Evolutionary conservation across 2,329 filamentous ascomycete genomes (phyloP).

Genomic region (Chrysoporthe austroafricana): DNA sequence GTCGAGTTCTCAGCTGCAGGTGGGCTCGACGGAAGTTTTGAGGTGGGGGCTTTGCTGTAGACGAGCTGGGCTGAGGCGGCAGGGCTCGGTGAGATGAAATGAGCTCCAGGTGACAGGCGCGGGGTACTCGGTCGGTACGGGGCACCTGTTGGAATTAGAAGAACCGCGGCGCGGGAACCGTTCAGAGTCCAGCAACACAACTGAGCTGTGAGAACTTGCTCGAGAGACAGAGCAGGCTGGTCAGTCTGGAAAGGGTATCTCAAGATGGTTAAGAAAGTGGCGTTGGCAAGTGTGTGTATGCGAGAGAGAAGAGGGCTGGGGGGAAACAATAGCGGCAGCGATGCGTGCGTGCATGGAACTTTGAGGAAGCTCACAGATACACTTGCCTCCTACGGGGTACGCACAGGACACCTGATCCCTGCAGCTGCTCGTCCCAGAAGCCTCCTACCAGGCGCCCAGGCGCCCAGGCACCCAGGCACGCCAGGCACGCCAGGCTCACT

Average conservation of each 20-base stretch:
- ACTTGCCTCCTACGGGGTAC: neutral
- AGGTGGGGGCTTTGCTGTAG: slow-evolving; percentile 22
- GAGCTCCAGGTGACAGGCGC: slow-evolving; percentile 17
- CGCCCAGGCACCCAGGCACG: too few species aligned
- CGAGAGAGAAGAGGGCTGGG: neutral
- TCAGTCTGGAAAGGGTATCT: slow-evolving; percentile 7
- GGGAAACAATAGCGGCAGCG: neutral
- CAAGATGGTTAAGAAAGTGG: neutral
- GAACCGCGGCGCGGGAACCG: neutral
- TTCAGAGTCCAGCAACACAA: neutral
- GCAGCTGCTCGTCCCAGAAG: neutral
- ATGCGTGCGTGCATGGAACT: slow-evolving; percentile 10
- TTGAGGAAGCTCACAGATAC: neutral
- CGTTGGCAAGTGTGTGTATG: too few species aligned
- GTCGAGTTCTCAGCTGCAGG: slow-evolving; percentile 17
- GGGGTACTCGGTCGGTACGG: slow-evolving; percentile 13
- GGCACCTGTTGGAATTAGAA: neutral
- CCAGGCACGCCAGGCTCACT: too few species aligned
- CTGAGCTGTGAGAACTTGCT: neutral
- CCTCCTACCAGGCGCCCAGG: neutral
- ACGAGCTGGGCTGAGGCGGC: slow-evolving; percentile 16
- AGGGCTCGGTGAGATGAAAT: slow-evolving; percentile 20
- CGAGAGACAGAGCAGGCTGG: neutral
- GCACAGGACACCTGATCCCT: neutral
- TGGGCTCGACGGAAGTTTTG: slow-evolving; percentile 26